A percentile compares a stretch with the other conserved stretches of the same genome.
These are phyloP conservation scores for Thraustotheca clavata DNA, from an alignment of 352 stramenopile genomes.

Conservation along the genomic window DNA sequence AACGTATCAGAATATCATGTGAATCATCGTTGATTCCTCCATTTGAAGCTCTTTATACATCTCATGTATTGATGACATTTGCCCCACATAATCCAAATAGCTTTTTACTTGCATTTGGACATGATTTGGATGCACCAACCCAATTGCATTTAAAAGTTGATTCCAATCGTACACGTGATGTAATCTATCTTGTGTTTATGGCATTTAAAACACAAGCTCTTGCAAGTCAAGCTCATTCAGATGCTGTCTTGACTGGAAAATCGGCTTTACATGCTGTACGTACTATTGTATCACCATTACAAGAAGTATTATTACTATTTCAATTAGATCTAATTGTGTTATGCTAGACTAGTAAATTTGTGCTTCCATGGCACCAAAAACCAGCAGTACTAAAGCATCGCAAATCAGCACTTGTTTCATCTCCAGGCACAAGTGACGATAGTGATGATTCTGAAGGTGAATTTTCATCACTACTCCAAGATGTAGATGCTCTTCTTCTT, in stretches of 20 bases:
- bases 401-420: neutral
- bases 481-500: constrained; percentile 13
- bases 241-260: constrained; percentile 37
- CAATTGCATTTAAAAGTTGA: constrained; percentile 64
- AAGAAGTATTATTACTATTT: neutral
- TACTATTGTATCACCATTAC: constrained; percentile 29
- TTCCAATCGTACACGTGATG: constrained; percentile 63
- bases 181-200: constrained; percentile 72
- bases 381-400: neutral
- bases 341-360: neutral
- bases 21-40: constrained; percentile 72
- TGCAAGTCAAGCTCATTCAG: constrained; percentile 34
- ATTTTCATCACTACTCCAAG: constrained; percentile 9
- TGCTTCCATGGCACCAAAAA: constrained; percentile 1
- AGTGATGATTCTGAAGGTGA: neutral
- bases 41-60: constrained; percentile 68
- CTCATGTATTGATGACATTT: constrained; percentile 61
- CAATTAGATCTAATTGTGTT: too few species aligned
- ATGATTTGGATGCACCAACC: constrained; percentile 26
- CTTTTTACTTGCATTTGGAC: constrained; percentile 49
- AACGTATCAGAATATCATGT: constrained; percentile 61
- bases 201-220: constrained; percentile 63
- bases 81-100: constrained; percentile 44
- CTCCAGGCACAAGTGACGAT: neutral
- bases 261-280: constrained; percentile 63